These are phyloP conservation scores for Chlamydomonas sp. DNA, from an alignment of 139 green algal species.

Conservation along the genomic window DNA sequence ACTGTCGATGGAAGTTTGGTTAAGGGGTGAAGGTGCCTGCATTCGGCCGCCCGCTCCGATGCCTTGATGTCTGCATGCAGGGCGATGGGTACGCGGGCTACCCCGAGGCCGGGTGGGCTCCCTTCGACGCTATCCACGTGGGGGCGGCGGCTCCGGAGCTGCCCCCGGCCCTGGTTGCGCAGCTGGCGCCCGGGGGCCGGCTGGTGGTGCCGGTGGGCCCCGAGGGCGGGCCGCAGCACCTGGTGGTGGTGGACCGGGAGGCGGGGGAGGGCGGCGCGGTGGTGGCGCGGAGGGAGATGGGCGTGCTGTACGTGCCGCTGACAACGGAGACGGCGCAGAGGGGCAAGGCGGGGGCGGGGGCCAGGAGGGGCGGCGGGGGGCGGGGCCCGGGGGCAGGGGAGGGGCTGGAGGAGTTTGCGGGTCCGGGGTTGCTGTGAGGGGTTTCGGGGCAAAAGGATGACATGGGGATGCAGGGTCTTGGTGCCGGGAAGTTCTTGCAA, in stretches of 20 bases:
- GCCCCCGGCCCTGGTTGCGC: constrained; percentile 56
- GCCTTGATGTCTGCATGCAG: background rate
- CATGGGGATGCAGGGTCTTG: no score
- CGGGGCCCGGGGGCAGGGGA: no score
- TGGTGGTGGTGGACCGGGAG: constrained; percentile 43
- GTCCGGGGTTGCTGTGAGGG: no score
- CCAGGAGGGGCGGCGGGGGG: no score
- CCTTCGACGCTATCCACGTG: constrained; percentile 93
- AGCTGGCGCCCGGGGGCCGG: constrained; percentile 69
- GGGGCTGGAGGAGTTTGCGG: no score
- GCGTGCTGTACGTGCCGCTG: constrained; percentile 42
- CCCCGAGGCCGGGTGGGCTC: constrained; percentile 38
- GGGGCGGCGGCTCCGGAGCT: constrained; percentile 76
- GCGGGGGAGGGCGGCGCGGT: constrained; percentile 1
- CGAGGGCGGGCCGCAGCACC: constrained; percentile 33
- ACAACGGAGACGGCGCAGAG: constrained; percentile 19
- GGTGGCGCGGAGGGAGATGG: background rate
- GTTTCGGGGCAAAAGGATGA: no score
- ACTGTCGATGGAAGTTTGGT: no score
- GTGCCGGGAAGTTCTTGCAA: no score
- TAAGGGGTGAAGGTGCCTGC: no score
- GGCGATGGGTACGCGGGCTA: constrained; percentile 32
- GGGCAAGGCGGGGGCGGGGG: background rate
- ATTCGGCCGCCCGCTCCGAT: no score
- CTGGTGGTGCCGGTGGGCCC: constrained; percentile 79